Conservation (phyloP, 768 basidiomycete genomes). For the Tricholoma matsutake region DNA sequence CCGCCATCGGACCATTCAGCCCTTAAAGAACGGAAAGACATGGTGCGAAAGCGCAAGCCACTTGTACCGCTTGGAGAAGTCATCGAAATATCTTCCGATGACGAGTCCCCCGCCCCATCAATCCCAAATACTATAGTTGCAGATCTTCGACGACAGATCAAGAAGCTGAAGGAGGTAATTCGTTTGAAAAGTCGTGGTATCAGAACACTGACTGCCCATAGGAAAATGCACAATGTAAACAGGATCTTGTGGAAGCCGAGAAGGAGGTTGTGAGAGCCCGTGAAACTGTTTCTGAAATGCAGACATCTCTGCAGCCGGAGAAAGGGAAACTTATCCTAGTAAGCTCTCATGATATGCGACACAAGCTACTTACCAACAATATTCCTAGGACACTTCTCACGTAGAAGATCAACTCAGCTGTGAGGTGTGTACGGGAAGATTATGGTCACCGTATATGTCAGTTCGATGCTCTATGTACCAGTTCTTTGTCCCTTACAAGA, state of each 20-base stretch:
- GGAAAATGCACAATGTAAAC: conserved; percentile 32
- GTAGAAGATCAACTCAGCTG: conserved; percentile 58
- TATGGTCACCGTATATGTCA: conserved; percentile 69
- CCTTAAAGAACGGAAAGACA: conserved; percentile 20
- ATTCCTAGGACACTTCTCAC: conserved; percentile 35
- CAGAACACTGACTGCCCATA: conserved; percentile 11
- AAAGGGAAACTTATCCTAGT: conserved; percentile 32
- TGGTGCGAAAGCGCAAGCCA: conserved; percentile 11
- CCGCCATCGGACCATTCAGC: not conserved
- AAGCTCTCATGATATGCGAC: conserved; percentile 8
- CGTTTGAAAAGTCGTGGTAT: not conserved
- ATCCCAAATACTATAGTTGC: conserved; percentile 17
- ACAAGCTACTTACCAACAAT: not conserved
- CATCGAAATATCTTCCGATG: conserved; percentile 59
- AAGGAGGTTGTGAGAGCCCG: conserved; percentile 17
- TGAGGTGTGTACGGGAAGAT: conserved; percentile 59
- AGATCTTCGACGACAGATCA: conserved; percentile 39
- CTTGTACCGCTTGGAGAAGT: conserved; percentile 31
- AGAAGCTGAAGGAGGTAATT: conserved; percentile 42
- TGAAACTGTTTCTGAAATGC: conserved; percentile 28
- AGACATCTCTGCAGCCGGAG: conserved; percentile 19
- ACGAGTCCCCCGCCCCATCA: conserved; percentile 30
- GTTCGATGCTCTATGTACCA: conserved; percentile 23
- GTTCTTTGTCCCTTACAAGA: conserved; percentile 1
- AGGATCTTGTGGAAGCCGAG: conserved; percentile 24